A percentile compares a stretch with the other conserved stretches of the same genome.
Conservation (phyloP, 225 moss, liverwort and hornwort species). For the Marchantia paleacea region DNA sequence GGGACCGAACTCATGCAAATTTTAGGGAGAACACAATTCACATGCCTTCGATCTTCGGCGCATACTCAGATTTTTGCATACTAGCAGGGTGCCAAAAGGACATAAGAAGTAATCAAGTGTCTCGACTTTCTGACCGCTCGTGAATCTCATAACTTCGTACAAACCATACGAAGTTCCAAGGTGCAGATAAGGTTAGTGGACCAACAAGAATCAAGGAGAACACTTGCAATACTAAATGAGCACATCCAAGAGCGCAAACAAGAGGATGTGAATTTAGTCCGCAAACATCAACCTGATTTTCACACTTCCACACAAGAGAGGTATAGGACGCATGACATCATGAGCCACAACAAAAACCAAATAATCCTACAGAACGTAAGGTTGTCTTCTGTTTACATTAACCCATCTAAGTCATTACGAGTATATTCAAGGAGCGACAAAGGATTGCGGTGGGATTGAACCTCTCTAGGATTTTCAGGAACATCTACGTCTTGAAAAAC, state of each 20-base stretch:
- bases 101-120: background rate
- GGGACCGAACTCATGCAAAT: background rate
- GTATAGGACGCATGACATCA: background rate
- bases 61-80: no score
- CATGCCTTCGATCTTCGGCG: background rate
- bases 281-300: background rate
- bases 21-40: background rate
- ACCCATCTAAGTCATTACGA: background rate
- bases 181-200: background rate
- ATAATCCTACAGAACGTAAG: background rate
- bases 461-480: constrained; percentile 27
- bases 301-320: background rate
- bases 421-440: background rate
- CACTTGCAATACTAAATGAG: background rate
- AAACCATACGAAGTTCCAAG: background rate
- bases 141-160: background rate
- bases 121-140: no score
- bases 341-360: background rate
- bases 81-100: background rate
- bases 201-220: background rate
- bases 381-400: background rate
- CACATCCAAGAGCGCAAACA: background rate
- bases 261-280: background rate
- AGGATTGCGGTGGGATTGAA: constrained; percentile 17
- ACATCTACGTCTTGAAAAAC: constrained; percentile 26